Conservation (phyloP, 306 rosid species). For the Inga oerstediana region DNA sequence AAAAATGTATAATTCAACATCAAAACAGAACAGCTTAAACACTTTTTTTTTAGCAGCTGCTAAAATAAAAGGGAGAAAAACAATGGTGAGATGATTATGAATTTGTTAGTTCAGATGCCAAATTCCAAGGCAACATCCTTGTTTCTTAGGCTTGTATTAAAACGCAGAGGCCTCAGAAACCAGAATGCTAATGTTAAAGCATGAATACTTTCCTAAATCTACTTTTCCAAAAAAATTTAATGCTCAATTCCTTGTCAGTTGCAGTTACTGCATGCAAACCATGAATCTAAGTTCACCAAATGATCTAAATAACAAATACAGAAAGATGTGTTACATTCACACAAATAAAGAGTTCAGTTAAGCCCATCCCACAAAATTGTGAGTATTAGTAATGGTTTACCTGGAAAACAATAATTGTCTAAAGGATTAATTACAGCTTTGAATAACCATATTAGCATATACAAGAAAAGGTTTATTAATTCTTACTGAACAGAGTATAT, state of each 20-base stretch:
- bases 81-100: not conserved
- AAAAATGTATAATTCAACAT: slow-evolving; percentile 16
- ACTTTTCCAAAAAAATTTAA: not conserved
- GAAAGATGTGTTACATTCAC: not conserved
- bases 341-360: not conserved
- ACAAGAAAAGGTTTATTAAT: too few species aligned
- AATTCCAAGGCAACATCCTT: not conserved
- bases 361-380: not conserved
- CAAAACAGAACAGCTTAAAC: slow-evolving; percentile 6
- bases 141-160: slow-evolving; percentile 11
- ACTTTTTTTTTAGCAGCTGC: not conserved
- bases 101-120: slow-evolving; percentile 2
- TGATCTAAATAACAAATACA: not conserved
- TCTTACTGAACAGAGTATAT: too few species aligned
- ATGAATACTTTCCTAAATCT: not conserved
- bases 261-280: not conserved
- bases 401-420: not conserved
- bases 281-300: not conserved
- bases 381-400: not conserved
- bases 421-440: not conserved
- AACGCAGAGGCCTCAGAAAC: slow-evolving; percentile 7
- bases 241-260: not conserved
- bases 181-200: not conserved
- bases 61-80: not conserved
- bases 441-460: not conserved